Evolutionary conservation across 1,139 yeast genomes (phyloP).

Genomic region (Eremothecium coryli): DNA sequence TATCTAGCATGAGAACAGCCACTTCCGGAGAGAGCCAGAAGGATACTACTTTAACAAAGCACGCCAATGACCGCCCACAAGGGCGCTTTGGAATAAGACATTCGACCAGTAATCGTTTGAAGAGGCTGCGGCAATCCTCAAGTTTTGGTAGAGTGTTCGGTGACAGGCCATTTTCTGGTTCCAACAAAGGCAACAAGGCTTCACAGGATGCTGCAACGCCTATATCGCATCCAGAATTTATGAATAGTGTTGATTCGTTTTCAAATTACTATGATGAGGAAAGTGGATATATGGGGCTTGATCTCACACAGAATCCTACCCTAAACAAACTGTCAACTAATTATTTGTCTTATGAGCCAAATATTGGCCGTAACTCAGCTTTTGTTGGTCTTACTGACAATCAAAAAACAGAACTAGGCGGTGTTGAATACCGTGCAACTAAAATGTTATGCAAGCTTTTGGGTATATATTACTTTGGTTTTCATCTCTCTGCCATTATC

Average conservation of each 20-base stretch:
- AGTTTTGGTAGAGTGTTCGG: slow-evolving; percentile 2
- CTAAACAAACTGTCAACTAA: slow-evolving; percentile 39
- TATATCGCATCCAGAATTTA: not conserved
- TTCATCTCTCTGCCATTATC: slow-evolving; percentile 52
- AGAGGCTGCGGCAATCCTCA: not conserved
- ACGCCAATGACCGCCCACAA: not conserved
- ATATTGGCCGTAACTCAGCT: slow-evolving; percentile 87
- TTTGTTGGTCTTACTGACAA: slow-evolving; percentile 72
- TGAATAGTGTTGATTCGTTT: slow-evolving; percentile 3
- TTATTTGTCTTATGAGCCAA: slow-evolving; percentile 85
- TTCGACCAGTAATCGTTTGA: not conserved
- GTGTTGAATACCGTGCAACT: slow-evolving; percentile 89
- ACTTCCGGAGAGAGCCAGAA: not conserved
- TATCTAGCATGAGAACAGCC: no score
- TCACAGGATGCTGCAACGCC: slow-evolving; percentile 8
- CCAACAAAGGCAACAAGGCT: slow-evolving; percentile 3
- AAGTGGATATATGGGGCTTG: slow-evolving; percentile 18
- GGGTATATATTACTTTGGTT: slow-evolving; percentile 60
- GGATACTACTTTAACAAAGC: not conserved
- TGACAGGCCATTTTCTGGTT: not conserved
- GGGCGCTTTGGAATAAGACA: not conserved
- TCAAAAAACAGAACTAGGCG: slow-evolving; percentile 92
- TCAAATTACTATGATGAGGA: slow-evolving; percentile 13
- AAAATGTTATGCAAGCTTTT: slow-evolving; percentile 65
- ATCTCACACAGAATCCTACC: slow-evolving; percentile 16